Base-by-base conservation (phyloP, 495 filamentous ascomycete species). In the Opeltia flavorubescens region DNA sequence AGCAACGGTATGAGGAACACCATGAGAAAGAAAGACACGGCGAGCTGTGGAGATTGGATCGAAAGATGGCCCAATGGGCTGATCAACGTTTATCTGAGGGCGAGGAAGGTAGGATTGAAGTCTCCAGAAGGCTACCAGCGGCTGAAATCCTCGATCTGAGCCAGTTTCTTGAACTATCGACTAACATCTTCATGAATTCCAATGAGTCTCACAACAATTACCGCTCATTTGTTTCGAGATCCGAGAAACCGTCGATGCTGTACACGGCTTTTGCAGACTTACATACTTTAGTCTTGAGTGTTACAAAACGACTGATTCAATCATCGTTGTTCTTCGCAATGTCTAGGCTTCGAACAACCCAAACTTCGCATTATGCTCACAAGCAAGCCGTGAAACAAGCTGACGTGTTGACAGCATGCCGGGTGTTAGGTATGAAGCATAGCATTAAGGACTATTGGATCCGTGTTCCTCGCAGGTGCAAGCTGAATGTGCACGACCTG, bases 141-240 rank as follows among this genome's bases (percentile, higher is more conserved):
- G 67, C 75, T 1, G 63, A 68, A 44, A 51, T 94, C 0, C 72
- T 94, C 24, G 58, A 67, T 29, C 51, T 80, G 5, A 60, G 63
- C 15, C 69, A 59, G 7, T 89, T 81, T 79, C 63, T 91, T 4
- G 51, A 62, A 13, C 63, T 94, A 4, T 82, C 84, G 0, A 64
- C 69, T 20, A 66, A 67, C 3, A 31, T 89, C 1, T 91, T 93
- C 55, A 93, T 94, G 88, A 89, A 91, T 58, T 71, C 74, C 4
- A 62, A 67, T 2, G 63, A 72, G 28, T 47, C 57, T 38, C 74
- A 81, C 31, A 69, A 78, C 40, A 86, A 86, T 54, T 94, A 84
- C 84, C 63, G 56, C 13, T 62, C 64, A 44, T 43, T 81, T 5
- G 65, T 63, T 6, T 60, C 62, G 18, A 48, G 56, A 39, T 62